Percentiles rank a stretch among this genome's conserved stretches.
phyloP scores from a whole-genome alignment of 768 basidiomycete species.

The Kondoa subrosea region DNA sequence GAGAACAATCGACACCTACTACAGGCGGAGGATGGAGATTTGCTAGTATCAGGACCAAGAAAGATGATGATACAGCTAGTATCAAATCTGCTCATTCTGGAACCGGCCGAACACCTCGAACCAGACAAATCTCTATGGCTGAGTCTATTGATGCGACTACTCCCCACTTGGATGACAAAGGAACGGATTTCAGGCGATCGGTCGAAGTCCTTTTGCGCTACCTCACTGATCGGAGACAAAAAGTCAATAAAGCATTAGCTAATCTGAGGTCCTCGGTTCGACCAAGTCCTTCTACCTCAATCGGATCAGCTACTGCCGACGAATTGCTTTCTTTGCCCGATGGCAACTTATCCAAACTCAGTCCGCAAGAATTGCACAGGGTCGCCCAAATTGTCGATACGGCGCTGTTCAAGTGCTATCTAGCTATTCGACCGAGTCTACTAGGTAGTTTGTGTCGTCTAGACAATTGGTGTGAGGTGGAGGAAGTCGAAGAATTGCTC shows the following conservation, averaged over 20 bases:
- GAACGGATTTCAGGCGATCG: constrained; percentile 46
- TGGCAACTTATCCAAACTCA: constrained; percentile 50
- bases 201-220: constrained; percentile 78
- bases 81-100: not conserved
- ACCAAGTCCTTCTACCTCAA: constrained; percentile 41
- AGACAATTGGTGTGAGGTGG: constrained; percentile 94
- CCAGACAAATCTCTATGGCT: not conserved
- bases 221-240: constrained; percentile 74
- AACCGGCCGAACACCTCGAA: not conserved
- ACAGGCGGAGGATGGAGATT: not conserved
- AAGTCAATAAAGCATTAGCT: constrained; percentile 58
- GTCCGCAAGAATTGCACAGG: constrained; percentile 65
- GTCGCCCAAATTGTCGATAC: constrained; percentile 92
- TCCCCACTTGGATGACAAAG: constrained; percentile 2
- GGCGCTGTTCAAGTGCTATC: constrained; percentile 79
- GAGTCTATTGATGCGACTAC: not conserved
- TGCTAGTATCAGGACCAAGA: constrained; percentile 20
- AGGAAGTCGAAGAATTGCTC: constrained; percentile 75
- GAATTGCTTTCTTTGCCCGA: constrained; percentile 68
- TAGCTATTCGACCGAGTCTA: constrained; percentile 59
- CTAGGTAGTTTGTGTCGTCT: constrained; percentile 74
- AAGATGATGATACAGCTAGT: constrained; percentile 15
- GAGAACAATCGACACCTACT: constrained; percentile 1
- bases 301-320: constrained; percentile 34
- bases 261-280: constrained; percentile 52